Evolutionary conservation across 345 rosid genomes (phyloP).

Genomic region (Euphorbia tirucalli): DNA sequence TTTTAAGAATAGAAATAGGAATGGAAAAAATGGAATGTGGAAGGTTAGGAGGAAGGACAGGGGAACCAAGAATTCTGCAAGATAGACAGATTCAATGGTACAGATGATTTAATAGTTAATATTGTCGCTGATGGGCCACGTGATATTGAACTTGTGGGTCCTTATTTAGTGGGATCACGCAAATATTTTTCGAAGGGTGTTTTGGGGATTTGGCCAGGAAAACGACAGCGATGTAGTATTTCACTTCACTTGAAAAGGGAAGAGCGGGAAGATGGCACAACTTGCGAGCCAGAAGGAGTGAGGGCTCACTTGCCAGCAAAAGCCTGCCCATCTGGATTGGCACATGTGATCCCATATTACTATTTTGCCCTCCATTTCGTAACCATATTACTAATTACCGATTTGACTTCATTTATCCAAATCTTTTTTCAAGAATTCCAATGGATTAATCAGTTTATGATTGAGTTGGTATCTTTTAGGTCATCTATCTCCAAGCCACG

Average conservation of each 20-base stretch:
- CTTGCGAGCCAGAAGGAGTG: constrained; percentile 22
- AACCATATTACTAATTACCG: background rate
- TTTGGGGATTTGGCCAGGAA: background rate
- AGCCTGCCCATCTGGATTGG: constrained; percentile 45
- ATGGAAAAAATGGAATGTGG: background rate
- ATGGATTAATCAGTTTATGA: too few relatives aligned
- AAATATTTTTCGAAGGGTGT: constrained; percentile 1
- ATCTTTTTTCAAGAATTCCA: too few relatives aligned
- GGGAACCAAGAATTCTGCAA: background rate
- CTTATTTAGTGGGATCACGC: constrained; percentile 12
- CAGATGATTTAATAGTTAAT: constrained; percentile 4
- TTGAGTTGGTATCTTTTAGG: too few relatives aligned
- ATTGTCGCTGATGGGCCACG: constrained; percentile 6
- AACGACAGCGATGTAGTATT: constrained; percentile 14
- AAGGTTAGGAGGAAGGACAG: background rate
- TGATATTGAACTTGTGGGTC: background rate
- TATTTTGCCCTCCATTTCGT: background rate
- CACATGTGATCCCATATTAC: constrained; percentile 31
- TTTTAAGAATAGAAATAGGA: background rate
- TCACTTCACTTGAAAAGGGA: constrained; percentile 13
- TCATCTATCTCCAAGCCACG: too few relatives aligned
- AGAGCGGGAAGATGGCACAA: constrained; percentile 34
- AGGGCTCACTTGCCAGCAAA: constrained; percentile 27
- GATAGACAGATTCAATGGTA: constrained; percentile 5
- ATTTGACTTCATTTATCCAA: too few relatives aligned